A percentile compares a stretch with the other conserved stretches of the same genome.
These are phyloP conservation scores for Aphanomyces invadans DNA, from an alignment of 352 stramenopile species.

Conservation along the genomic window DNA sequence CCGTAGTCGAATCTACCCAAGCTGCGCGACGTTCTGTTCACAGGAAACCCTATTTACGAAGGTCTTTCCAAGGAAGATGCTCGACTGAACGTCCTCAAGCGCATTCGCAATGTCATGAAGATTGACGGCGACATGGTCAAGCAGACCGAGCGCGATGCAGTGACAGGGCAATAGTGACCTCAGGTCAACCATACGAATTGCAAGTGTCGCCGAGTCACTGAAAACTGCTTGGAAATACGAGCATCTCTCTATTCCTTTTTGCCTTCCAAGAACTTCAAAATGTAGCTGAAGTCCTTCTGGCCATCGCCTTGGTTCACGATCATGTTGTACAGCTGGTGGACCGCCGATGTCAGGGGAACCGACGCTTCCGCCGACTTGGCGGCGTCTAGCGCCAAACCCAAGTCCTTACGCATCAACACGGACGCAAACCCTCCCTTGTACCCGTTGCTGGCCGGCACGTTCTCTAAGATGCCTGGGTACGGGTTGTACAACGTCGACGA, in stretches of 20 bases:
- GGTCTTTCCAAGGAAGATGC: constrained; percentile 88
- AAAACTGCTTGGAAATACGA: no score
- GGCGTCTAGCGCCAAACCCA: constrained; percentile 90
- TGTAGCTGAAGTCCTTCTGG: constrained; percentile 83
- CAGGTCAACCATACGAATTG: no score
- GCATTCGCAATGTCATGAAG: constrained; percentile 73
- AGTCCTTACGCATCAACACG: constrained; percentile 95
- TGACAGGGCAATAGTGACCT: constrained; percentile 41
- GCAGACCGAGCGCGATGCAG: constrained; percentile 69
- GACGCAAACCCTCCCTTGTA: constrained; percentile 88
- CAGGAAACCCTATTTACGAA: constrained; percentile 95
- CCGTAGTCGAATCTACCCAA: constrained; percentile 63
- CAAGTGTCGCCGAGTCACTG: no score
- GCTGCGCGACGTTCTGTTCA: constrained; percentile 91
- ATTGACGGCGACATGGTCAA: constrained; percentile 86
- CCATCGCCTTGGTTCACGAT: constrained; percentile 62
- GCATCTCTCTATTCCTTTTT: constrained; percentile 7
- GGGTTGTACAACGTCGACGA: constrained; percentile 94
- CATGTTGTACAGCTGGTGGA: constrained; percentile 81
- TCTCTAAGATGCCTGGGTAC: constrained; percentile 87
- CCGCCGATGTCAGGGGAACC: constrained; percentile 60
- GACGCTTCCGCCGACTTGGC: constrained; percentile 76
- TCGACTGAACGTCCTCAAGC: constrained; percentile 70
- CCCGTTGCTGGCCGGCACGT: constrained; percentile 79
- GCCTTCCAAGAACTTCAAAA: constrained; percentile 72